Evolutionary conservation across 176 grass and related monocot genomes (phyloP).

Genomic region (Raddia guianensis): DNA sequence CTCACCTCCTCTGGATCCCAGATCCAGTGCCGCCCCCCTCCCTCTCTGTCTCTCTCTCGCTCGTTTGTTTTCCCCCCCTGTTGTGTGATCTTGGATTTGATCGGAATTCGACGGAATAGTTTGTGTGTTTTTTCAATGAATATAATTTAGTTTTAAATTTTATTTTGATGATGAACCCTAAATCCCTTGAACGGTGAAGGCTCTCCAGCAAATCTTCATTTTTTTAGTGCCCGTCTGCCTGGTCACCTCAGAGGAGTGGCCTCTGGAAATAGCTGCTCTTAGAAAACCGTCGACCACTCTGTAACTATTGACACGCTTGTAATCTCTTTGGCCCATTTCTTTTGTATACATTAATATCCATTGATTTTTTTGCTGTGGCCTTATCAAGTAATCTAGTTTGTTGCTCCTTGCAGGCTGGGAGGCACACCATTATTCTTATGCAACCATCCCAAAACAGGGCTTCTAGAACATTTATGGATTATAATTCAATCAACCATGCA

Average conservation of each 20-base stretch:
- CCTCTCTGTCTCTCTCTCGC: too few species aligned
- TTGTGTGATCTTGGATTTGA: too few species aligned
- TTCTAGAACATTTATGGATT: slow-evolving; percentile 92
- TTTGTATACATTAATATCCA: background rate
- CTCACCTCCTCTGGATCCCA: too few species aligned
- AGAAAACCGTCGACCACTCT: background rate
- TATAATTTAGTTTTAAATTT: too few species aligned
- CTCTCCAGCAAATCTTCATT: slow-evolving; percentile 6
- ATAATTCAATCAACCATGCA: slow-evolving; percentile 90
- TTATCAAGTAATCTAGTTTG: slow-evolving; percentile 17
- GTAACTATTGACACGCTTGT: background rate
- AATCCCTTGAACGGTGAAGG: background rate
- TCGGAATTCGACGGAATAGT: too few species aligned
- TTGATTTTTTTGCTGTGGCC: slow-evolving; percentile 1
- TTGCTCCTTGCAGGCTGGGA: slow-evolving; percentile 70
- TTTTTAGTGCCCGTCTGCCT: background rate
- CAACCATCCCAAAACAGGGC: slow-evolving; percentile 82
- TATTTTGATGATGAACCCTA: too few species aligned
- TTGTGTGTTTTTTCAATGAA: too few species aligned
- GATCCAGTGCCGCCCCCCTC: too few species aligned
- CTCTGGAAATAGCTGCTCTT: background rate
- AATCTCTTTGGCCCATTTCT: slow-evolving; percentile 20
- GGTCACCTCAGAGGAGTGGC: background rate
- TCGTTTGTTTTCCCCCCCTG: too few species aligned
- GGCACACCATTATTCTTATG: slow-evolving; percentile 98